Base-by-base conservation (phyloP, 805 yeast genomes). In the Spathaspora gorwiae region DNA sequence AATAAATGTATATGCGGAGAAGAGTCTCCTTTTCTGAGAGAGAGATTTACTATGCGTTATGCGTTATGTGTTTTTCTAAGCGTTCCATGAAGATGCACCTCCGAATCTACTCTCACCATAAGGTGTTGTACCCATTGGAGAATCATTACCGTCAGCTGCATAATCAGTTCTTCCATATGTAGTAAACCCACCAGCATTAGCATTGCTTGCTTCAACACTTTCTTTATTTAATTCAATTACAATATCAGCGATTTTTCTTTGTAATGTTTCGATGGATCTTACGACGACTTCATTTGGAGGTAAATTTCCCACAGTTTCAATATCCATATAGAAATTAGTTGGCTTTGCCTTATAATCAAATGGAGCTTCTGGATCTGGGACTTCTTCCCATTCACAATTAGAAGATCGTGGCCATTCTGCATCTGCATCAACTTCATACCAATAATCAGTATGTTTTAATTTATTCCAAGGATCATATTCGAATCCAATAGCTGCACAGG, bases 381-480 rank as follows among this genome's bases (percentile, higher is more conserved):
- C 87, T 64, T 94, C 99, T 68, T 94, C 99, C 83, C 92, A 94
- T 57, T 88, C 96, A 54, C 95, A 81, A 66, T 94, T 92, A 52
- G 79, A 79, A 36, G 88, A 79, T 51, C 77, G 77, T 33, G 99
- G 99, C 99, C 99, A 94, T 72, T 94, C 99, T 39, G 75, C 79
- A 35, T 80, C 88, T 31, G 87, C 85, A 60, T 82, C 86, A 50
- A 83, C 92, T 68, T 94, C 99, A 63, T 85, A 88, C 99, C 99
- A 94, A 61, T 79, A 87, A 56, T 90, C 96, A 0, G 99, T 94
- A 64, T 94, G 99, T 61, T 87, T 84, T 57, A 94, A 76, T 68
- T 92, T 94, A 68, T 94, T 94, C 95, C 96, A 92, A n/a, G 99
- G 99, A 60, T 92, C 99, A 61, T 92, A 92, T 65, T 92, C 99